Evolutionary conservation across 257 asterid genomes (phyloP), one percentile per base, ranked within the genome.

Genomic region (Nicotiana tabacum): DNA sequence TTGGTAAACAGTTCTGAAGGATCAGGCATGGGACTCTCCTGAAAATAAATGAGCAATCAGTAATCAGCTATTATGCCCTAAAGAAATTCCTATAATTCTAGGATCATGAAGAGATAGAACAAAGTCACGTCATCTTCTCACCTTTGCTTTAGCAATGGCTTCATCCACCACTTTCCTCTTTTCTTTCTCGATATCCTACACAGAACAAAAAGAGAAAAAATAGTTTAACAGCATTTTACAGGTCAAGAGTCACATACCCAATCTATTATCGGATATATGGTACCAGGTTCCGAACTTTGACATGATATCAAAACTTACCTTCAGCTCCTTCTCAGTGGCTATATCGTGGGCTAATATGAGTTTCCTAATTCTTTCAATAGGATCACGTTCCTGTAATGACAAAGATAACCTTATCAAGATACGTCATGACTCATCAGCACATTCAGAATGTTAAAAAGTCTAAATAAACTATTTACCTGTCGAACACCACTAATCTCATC

Each of bases 91-190:
- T 37, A 64, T 43, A 24, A 51, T n/a, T 64, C 62, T 68, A 43
- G 18, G 17, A 57, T 78, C 35, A 37, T 57, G 30, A 78, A 37
- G 1, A 18, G 57, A 30, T 78, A 17, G 55, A 33, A 0, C 57
- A 32, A 78, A 12, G n/a, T 78, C 35, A 56, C 11, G 15, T 15
- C 35, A 24, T 17, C 30, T 66, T 86, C 91, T 82, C 83, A 96
- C 99, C 99, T 96, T 96, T 32, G 99, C 99, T 90, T 93, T 90
- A n/a, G 97, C 98, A 77, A 94, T 92, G 88, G 98, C 98, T 33
- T 93, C 97, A 83, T 96, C 99, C 17, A 96, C 98, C 86, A 91
- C 92, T 88, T 96, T 93, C 70, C 96, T 93, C 66, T 84, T 72
- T 89, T 88, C 97, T 87, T 96, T 93, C 89, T 96, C 99, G 58